Evolutionary conservation across 768 basidiomycete species (phyloP).

Genomic region (Mycena indigotica): DNA sequence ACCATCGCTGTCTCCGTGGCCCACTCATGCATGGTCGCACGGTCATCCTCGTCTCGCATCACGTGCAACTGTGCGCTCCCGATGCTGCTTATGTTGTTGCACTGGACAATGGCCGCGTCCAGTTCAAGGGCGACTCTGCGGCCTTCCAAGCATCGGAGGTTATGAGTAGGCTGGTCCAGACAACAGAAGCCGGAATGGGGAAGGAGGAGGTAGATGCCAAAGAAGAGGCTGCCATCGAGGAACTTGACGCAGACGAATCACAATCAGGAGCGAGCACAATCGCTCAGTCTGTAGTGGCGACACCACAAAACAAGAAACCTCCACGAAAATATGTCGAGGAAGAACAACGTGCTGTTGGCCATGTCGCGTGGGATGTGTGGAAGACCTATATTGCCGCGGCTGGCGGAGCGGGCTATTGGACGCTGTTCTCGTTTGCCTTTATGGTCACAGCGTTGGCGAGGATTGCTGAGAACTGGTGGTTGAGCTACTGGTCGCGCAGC

Average conservation of each 20-base stretch:
- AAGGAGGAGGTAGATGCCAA: conserved; percentile 32
- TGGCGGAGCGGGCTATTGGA: conserved; percentile 58
- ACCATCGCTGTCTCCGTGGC: conserved; percentile 79
- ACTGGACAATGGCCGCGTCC: conserved; percentile 75
- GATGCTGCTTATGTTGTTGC: conserved; percentile 82
- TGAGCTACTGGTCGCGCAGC: conserved; percentile 67
- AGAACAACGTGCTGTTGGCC: conserved; percentile 74
- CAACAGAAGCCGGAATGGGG: conserved; percentile 33
- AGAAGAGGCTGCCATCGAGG: neutral
- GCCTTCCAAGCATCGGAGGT: conserved; percentile 66
- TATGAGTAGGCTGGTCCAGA: conserved; percentile 68
- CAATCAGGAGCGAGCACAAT: conserved; percentile 38
- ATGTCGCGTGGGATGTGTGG: conserved; percentile 69
- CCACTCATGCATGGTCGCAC: conserved; percentile 82
- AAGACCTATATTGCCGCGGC: conserved; percentile 51
- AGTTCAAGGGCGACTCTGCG: conserved; percentile 67
- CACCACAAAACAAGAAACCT: conserved; percentile 37
- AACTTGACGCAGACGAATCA: neutral
- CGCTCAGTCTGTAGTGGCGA: no score
- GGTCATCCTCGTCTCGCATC: conserved; percentile 91
- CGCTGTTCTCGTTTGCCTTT: conserved; percentile 49
- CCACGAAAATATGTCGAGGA: conserved; percentile 86
- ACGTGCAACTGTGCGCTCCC: conserved; percentile 82
- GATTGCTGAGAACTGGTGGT: conserved; percentile 72
- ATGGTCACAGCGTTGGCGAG: conserved; percentile 63